These are phyloP conservation scores for Harringtonia aguacate DNA, from an alignment of 2,329 filamentous ascomycete genomes.

Conservation along the genomic window DNA sequence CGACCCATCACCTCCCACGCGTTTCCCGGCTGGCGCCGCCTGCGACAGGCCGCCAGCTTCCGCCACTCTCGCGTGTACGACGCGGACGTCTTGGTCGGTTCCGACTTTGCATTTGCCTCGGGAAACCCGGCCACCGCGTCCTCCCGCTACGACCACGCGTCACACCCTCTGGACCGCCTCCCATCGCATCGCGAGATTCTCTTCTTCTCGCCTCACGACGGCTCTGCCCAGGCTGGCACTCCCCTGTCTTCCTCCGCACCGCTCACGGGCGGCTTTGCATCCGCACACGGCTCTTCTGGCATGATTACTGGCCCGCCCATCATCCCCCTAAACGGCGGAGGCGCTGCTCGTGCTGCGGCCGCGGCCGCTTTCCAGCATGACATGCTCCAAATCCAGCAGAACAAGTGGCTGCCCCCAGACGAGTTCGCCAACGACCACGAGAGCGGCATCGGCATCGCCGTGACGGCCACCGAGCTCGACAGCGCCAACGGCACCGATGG, in stretches of 20 bases:
- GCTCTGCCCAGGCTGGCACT: neutral
- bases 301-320: constrained; percentile 44
- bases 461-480: constrained; percentile 31
- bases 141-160: constrained; percentile 2
- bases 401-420: constrained; percentile 32
- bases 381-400: constrained; percentile 14
- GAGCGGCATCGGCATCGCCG: constrained; percentile 52
- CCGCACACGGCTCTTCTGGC: constrained; percentile 28
- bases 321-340: constrained; percentile 48
- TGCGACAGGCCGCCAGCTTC: constrained; percentile 40
- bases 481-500: constrained; percentile 23
- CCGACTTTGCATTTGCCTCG: neutral
- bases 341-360: constrained; percentile 48
- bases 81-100: constrained; percentile 17
- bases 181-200: constrained; percentile 24
- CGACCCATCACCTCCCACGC: constrained; percentile 37
- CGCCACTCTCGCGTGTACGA: constrained; percentile 34
- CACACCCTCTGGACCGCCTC: constrained; percentile 19
- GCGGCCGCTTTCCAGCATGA: constrained; percentile 44
- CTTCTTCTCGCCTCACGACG: constrained; percentile 11
- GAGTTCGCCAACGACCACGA: constrained; percentile 46
- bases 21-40: constrained; percentile 34
- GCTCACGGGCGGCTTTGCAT: constrained; percentile 7
- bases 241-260: constrained; percentile 4
- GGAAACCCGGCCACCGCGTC: neutral